A percentile compares a stretch with the other conserved stretches of the same genome.
These are phyloP conservation scores for Fragilariopsis cylindrus DNA, from an alignment of 108 stramenopile species.

Conservation along the genomic window DNA sequence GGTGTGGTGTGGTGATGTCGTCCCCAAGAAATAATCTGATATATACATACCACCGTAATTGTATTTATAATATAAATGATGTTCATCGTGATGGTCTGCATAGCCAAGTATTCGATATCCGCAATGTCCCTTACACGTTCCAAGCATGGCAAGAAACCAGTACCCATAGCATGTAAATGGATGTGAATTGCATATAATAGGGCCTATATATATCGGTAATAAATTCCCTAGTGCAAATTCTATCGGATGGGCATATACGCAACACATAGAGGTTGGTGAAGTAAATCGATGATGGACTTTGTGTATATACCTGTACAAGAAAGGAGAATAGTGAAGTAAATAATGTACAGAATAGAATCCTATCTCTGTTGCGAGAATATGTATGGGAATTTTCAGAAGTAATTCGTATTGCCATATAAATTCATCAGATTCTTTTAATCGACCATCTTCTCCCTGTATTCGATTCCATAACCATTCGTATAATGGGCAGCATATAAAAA, in stretches of 20 bases:
- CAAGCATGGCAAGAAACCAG: conserved; percentile 26
- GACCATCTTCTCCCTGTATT: neutral
- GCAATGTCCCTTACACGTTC: conserved; percentile 33
- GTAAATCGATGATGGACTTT: conserved; percentile 30
- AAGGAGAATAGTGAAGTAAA: conserved; percentile 13
- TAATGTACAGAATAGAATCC: neutral
- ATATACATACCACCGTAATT: conserved; percentile 34
- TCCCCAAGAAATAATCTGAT: conserved; percentile 11
- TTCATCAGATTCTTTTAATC: neutral
- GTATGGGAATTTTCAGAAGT: neutral
- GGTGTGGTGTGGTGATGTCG: neutral
- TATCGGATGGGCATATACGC: conserved; percentile 34
- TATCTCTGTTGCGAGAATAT: neutral
- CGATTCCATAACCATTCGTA: neutral
- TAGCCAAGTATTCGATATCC: conserved; percentile 17
- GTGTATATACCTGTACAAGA: conserved; percentile 24
- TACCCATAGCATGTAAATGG: conserved; percentile 21
- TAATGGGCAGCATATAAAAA: neutral
- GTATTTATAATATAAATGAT: conserved; percentile 26
- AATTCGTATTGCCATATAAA: neutral
- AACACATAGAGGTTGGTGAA: conserved; percentile 25
- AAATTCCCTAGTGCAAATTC: conserved; percentile 31
- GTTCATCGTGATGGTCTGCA: conserved; percentile 28
- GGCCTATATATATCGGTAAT: conserved; percentile 1
- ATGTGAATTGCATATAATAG: conserved; percentile 27